Evolutionary conservation across 1,139 yeast species (phyloP), one percentile per base, ranked within the genome.

Genomic region (Nakaseomyces nivariensis): DNA sequence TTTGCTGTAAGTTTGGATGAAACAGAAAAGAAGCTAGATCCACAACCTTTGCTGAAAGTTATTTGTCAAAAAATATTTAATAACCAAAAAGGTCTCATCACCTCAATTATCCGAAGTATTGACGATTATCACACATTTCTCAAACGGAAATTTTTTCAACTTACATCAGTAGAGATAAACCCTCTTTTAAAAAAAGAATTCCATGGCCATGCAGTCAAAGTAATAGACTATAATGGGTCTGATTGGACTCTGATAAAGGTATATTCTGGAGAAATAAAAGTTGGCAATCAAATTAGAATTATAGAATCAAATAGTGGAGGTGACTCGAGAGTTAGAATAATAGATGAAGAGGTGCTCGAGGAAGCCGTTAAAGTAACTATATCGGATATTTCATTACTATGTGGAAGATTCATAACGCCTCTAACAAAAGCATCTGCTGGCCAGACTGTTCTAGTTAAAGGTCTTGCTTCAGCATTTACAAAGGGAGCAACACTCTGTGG

Each of bases 331-430:
- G 68, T 54, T 61, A 71, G 5, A 69, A 72, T 7, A 8, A 31
- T 24, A 8, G 82, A 78, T 46, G 80, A 77, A 36, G 85, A 82
- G 4, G 11, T 41, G 24, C 69, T 72, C 50, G 66, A 72, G 3
- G 73, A 70, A 41, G 66, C 66, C 50, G 67, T 67, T 34, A 54
- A 66, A 1, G 63, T 68, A 0, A 67, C 66, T 0, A 67, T 84
- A 3, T 70, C 71, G 5, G 76, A 73, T 6, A 64, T 89, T 10
- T 81, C 72, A 58, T 57, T 88, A 1, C 76, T 87, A 26, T 83
- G 88, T 47, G 92, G 92, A 0, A 73, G 96, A 54, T 89, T 86
- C 62, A 75, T 74, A 37, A 67, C 83, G 0, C 76, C 80, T 0
- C 73, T 85, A 0, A 69, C 73, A 0, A 72, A 72, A 26, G 80